Conservation (phyloP, 352 stramenopile species). For the Phytopythium vexans region DNA sequence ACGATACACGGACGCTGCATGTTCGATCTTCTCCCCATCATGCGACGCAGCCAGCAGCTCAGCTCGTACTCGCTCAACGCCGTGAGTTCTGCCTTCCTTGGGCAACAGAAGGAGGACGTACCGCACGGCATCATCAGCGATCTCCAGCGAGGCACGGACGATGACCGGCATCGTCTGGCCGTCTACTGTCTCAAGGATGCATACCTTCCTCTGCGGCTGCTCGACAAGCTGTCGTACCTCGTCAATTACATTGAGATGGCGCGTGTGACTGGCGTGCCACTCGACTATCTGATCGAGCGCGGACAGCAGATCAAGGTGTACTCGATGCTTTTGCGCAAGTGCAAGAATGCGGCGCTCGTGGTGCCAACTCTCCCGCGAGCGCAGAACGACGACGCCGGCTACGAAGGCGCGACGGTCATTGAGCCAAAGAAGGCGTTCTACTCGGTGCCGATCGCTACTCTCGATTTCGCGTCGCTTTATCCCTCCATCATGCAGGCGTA, state of each 20-base stretch:
- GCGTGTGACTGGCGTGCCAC: slow-evolving; percentile 96
- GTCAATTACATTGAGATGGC: slow-evolving; percentile 99
- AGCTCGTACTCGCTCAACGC: slow-evolving; percentile 99
- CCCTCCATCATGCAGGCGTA: slow-evolving; percentile 99
- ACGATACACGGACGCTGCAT: slow-evolving; percentile 97
- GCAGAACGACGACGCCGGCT: slow-evolving; percentile 83
- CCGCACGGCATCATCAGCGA: slow-evolving; percentile 98
- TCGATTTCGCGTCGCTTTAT: slow-evolving; percentile 99
- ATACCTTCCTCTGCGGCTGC: slow-evolving; percentile 93
- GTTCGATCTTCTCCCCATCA: slow-evolving; percentile 99
- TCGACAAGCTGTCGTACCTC: slow-evolving; percentile 98
- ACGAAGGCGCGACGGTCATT: slow-evolving; percentile 99
- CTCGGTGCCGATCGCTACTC: slow-evolving; percentile 97
- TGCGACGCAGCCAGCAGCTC: slow-evolving; percentile 99
- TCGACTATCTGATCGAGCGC: slow-evolving; percentile 97
- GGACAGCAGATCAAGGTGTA: slow-evolving; percentile 99
- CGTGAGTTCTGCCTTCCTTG: slow-evolving; percentile 97
- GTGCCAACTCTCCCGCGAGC: slow-evolving; percentile 95
- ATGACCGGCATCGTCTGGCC: slow-evolving; percentile 96
- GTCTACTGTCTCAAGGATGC: slow-evolving; percentile 99
- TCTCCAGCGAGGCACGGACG: slow-evolving; percentile 93
- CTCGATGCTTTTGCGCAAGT: slow-evolving; percentile 98
- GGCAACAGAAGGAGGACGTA: slow-evolving; percentile 99
- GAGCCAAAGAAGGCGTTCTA: slow-evolving; percentile 99
- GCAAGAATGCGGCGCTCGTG: slow-evolving; percentile 90